These are phyloP conservation scores for Zoysia matrella DNA, from an alignment of 202 grass and related monocot species.

Conservation along the genomic window DNA sequence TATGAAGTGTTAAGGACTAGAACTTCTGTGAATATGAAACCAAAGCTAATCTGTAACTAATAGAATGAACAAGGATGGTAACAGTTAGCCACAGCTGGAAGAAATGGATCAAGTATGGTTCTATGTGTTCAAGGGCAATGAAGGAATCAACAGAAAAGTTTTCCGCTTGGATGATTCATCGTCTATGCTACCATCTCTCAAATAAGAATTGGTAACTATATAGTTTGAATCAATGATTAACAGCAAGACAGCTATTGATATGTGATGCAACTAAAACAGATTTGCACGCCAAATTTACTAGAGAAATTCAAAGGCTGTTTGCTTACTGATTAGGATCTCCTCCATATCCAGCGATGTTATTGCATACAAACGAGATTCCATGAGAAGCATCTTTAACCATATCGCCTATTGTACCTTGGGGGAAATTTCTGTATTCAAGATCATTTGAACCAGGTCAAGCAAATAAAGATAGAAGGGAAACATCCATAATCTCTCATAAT, in stretches of 20 bases:
- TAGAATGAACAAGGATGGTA: constrained; percentile 8
- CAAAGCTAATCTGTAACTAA: constrained; percentile 24
- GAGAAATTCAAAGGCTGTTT: constrained; percentile 4
- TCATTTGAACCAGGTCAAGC: constrained; percentile 22
- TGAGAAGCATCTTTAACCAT: constrained; percentile 97
- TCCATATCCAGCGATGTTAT: constrained; percentile 84
- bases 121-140: background rate
- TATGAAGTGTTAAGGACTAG: constrained; percentile 6
- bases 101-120: constrained; percentile 23
- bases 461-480: background rate
- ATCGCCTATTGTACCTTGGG: constrained; percentile 91
- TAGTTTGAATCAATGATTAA: background rate
- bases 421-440: constrained; percentile 81
- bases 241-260: constrained; percentile 9
- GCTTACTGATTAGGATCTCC: constrained; percentile 87
- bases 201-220: background rate
- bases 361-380: constrained; percentile 90
- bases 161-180: background rate
- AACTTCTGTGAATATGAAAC: constrained; percentile 10
- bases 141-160: too few species aligned
- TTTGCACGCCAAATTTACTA: constrained; percentile 17
- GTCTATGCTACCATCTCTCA: background rate
- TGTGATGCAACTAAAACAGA: constrained; percentile 26
- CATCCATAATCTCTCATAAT: background rate
- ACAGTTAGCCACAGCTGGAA: background rate